Evolutionary conservation across 2,329 filamentous ascomycete genomes (phyloP), one percentile per base, ranked within the genome.

Genomic region (Celoporthe dispersa): DNA sequence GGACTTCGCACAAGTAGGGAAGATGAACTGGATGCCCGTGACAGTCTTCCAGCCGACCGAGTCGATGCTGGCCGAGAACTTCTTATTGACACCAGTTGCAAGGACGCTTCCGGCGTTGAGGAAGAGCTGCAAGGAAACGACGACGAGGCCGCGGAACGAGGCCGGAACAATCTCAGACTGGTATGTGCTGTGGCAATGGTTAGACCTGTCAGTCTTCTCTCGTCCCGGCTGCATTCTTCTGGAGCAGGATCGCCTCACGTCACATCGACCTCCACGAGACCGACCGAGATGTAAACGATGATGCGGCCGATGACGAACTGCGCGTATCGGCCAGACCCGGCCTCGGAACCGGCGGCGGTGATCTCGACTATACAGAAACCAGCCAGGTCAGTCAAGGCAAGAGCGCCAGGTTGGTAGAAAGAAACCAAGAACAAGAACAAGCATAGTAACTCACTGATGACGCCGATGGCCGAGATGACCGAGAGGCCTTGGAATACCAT

Each of bases 111-210:
- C 74, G 22, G 62, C 67, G 28, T 44, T 68, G 22, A 74, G 66
- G 63, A 73, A 68, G 4, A 74, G 61, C 53, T 75, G 74, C 33
- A 74, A 70, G 25, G 73, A 74, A n/a, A 72, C 73, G 9, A 75
- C 70, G 16, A 74, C 69, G 39, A 73, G 69, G 25, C 74, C 74
- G 28, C 74, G 73, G 33, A 64, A 69, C 19, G 72, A 33, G 41
- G 71, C 67, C 7, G 74, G 74, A 3, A 74, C 73, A 61, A 75
- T 73, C 60, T 75, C 74, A 4, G 74, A 70, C 39, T 75, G 74
- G 51, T 73, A 75, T 9, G 73, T 74, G 14, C 72, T 73, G 67
- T n/a, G 61, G 41, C 22, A 31, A n/a, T 44, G 37, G 33, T 35
- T 35, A 35, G 35, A 35, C 35, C 35, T 35, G 35, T 35, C 35